Conservation (phyloP, 2,329 filamentous ascomycete genomes). For the Monosporascus sp. region DNA sequence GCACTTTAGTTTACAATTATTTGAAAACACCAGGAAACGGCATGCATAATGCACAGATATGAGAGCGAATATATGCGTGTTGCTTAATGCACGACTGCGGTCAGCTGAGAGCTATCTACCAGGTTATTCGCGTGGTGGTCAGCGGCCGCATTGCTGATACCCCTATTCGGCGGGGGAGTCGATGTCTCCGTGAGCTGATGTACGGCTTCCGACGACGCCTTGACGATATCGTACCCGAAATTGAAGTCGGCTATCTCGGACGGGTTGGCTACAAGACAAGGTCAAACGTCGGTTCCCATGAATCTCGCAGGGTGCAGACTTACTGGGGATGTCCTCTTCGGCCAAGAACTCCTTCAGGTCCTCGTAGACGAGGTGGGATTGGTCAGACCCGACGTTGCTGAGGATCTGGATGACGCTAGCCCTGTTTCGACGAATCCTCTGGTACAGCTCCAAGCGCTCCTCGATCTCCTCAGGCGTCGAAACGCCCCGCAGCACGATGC, state of each 20-base stretch:
- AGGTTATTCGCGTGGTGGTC: not conserved
- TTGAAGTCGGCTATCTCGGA: not conserved
- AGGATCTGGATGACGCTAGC: constrained; percentile 23
- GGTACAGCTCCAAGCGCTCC: constrained; percentile 19
- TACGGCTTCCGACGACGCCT: not conserved
- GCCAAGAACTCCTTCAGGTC: constrained; percentile 1
- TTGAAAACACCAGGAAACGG: no score
- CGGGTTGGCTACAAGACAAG: not conserved
- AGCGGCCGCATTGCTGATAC: not conserved
- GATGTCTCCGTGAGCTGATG: not conserved
- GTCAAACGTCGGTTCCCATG: not conserved
- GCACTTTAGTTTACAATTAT: no score
- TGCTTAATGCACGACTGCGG: not conserved
- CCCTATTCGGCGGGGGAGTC: not conserved
- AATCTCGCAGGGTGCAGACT: not conserved
- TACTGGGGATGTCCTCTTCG: not conserved
- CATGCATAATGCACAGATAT: no score
- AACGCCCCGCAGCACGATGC: constrained; percentile 20
- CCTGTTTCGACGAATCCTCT: constrained; percentile 18
- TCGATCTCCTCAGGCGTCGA: constrained; percentile 14
- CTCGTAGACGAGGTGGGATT: constrained; percentile 1
- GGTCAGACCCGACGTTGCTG: constrained; percentile 24
- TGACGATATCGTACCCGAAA: not conserved
- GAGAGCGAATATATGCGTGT: no score
- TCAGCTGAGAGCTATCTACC: not conserved